These are phyloP conservation scores for Neofusicoccum ribis DNA, from an alignment of 2,329 filamentous ascomycete species.

Conservation along the genomic window DNA sequence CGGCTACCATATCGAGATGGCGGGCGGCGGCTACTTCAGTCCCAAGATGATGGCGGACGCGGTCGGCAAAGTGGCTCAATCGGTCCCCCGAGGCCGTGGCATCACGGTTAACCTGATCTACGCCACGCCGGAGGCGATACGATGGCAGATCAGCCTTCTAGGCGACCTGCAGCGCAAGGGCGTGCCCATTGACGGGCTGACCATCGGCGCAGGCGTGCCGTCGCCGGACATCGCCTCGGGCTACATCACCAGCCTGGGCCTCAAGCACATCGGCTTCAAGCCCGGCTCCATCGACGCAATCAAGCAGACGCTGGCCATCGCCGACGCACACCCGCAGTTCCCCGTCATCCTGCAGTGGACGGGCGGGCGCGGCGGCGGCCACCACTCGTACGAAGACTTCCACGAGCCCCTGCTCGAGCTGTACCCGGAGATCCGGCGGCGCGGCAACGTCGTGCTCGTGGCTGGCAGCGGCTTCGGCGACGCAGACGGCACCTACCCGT, in stretches of 20 bases:
- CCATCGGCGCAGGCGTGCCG: slow-evolving; percentile 89
- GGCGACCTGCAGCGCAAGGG: slow-evolving; percentile 75
- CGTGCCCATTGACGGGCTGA: slow-evolving; percentile 86
- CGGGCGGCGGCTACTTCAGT: slow-evolving; percentile 72
- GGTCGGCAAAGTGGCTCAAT: slow-evolving; percentile 24
- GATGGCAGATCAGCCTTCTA: slow-evolving; percentile 86
- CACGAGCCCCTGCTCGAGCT: slow-evolving; percentile 88
- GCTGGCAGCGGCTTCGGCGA: slow-evolving; percentile 92
- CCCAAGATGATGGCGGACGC: too few species aligned
- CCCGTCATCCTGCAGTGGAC: slow-evolving; percentile 96
- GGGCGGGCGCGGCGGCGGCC: slow-evolving; percentile 87
- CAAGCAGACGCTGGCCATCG: slow-evolving; percentile 86
- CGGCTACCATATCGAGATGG: slow-evolving; percentile 91
- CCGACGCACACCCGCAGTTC: slow-evolving; percentile 89
- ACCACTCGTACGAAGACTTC: slow-evolving; percentile 95
- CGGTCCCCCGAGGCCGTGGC: slow-evolving; percentile 80
- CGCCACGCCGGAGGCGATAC: slow-evolving; percentile 85
- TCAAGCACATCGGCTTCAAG: slow-evolving; percentile 95
- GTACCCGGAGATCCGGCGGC: slow-evolving; percentile 84
- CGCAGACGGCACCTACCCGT: slow-evolving; percentile 86
- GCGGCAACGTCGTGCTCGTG: slow-evolving; percentile 82
- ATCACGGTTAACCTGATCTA: slow-evolving; percentile 92
- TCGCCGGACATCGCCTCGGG: slow-evolving; percentile 91
- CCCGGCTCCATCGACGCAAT: slow-evolving; percentile 87
- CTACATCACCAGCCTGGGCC: slow-evolving; percentile 80